These are phyloP conservation scores for Pogostemon cablin DNA, from an alignment of 257 asterid species.

Conservation along the genomic window DNA sequence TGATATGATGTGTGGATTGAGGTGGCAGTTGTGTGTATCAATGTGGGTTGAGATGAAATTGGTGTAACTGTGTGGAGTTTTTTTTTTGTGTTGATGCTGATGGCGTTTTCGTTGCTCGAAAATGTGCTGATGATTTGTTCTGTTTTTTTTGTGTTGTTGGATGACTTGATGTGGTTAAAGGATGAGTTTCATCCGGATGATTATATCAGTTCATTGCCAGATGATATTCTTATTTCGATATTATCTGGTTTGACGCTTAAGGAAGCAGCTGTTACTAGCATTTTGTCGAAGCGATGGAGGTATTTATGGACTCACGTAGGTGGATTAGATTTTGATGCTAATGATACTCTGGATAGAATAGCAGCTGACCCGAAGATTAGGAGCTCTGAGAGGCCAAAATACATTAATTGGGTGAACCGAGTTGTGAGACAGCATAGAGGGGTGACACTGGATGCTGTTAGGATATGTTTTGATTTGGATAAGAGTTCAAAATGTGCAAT, in stretches of 20 bases:
- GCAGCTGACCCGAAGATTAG: constrained; percentile 40
- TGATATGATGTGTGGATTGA: constrained; percentile 24
- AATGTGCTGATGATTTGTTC: constrained; percentile 28
- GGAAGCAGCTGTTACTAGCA: constrained; percentile 50
- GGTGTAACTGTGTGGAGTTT: background rate
- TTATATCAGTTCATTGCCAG: constrained; percentile 46
- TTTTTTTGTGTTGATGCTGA: constrained; percentile 12
- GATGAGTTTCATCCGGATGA: constrained; percentile 36
- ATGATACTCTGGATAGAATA: constrained; percentile 39
- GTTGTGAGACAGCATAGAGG: constrained; percentile 50
- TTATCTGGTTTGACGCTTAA: constrained; percentile 45
- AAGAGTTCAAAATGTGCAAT: constrained; percentile 47
- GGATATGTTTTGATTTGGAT: constrained; percentile 55
- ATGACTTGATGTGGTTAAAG: constrained; percentile 22
- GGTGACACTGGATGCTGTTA: constrained; percentile 34
- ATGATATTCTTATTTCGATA: constrained; percentile 50
- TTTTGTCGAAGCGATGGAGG: constrained; percentile 48
- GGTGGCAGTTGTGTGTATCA: constrained; percentile 19
- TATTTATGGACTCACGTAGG: constrained; percentile 46
- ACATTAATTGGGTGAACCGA: constrained; percentile 63
- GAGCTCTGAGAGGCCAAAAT: constrained; percentile 44
- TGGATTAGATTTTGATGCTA: constrained; percentile 46
- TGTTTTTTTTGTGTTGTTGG: constrained; percentile 22
- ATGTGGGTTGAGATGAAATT: constrained; percentile 25
- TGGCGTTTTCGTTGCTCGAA: background rate